phyloP scores from a whole-genome alignment of 108 stramenopile genomes.

The Cyclotella kingstonii region DNA sequence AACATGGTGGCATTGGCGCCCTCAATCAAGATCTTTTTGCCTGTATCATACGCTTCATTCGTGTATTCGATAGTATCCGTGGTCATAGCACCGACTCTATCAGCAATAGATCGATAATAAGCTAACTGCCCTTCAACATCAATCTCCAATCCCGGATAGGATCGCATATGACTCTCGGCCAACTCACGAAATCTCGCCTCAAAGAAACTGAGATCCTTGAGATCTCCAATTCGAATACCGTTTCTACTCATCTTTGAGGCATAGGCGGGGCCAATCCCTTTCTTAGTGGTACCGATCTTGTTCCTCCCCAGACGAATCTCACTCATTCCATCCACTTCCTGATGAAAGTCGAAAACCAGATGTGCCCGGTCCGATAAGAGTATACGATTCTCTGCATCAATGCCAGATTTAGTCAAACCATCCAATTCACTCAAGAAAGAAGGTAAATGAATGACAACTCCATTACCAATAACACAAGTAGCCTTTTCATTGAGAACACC shows the following conservation, averaged over 20 bases:
- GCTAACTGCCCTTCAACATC: slow-evolving; percentile 89
- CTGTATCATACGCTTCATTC: slow-evolving; percentile 78
- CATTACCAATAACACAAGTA: slow-evolving; percentile 95
- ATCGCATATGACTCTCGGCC: slow-evolving; percentile 67
- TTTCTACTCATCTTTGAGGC: slow-evolving; percentile 95
- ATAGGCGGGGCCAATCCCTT: slow-evolving; percentile 99
- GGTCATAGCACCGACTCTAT: slow-evolving; percentile 73
- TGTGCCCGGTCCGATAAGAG: slow-evolving; percentile 96
- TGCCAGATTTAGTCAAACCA: slow-evolving; percentile 67
- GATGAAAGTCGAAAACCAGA: slow-evolving; percentile 98
- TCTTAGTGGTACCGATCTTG: slow-evolving; percentile 96
- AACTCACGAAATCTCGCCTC: slow-evolving; percentile 86
- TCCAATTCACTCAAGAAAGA: slow-evolving; percentile 93
- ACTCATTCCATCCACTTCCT: slow-evolving; percentile 86
- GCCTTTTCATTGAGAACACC: slow-evolving; percentile 92
- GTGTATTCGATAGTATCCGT: slow-evolving; percentile 91
- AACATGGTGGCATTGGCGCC: slow-evolving; percentile 99
- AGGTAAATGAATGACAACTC: slow-evolving; percentile 95
- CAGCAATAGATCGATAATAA: slow-evolving; percentile 80
- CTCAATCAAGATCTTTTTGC: slow-evolving; percentile 95
- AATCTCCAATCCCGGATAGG: slow-evolving; percentile 82
- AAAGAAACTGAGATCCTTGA: slow-evolving; percentile 82
- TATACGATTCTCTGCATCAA: slow-evolving; percentile 83
- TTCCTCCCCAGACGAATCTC: slow-evolving; percentile 83
- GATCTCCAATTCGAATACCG: slow-evolving; percentile 96